These are phyloP conservation scores for Globisporangium nunn DNA, from an alignment of 352 stramenopile species.

Conservation along the genomic window DNA sequence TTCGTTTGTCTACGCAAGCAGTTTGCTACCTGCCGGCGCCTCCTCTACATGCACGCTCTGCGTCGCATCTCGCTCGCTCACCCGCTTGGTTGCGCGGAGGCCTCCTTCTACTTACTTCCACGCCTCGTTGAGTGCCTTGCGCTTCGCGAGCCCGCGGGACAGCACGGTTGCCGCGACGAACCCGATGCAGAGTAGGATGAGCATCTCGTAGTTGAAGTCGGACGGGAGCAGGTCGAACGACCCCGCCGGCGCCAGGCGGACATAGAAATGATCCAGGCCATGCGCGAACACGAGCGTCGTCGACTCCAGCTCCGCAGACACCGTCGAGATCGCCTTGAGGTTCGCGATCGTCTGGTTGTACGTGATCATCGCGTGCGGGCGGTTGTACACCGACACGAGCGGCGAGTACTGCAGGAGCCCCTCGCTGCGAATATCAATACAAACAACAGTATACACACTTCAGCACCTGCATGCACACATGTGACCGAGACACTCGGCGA, in stretches of 20 bases:
- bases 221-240: slow-evolving; percentile 95
- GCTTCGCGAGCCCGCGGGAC: slow-evolving; percentile 51
- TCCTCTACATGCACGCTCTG: slow-evolving; percentile 6
- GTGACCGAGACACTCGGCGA: not conserved
- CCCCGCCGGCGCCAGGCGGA: slow-evolving; percentile 89
- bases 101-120: slow-evolving; percentile 55
- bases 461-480: not conserved
- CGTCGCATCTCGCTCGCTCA: not conserved
- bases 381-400: slow-evolving; percentile 85
- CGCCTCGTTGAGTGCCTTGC: slow-evolving; percentile 70
- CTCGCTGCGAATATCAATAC: slow-evolving; percentile 31
- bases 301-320: slow-evolving; percentile 89
- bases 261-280: slow-evolving; percentile 93
- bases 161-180: slow-evolving; percentile 78
- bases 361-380: slow-evolving; percentile 81
- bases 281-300: slow-evolving; percentile 92
- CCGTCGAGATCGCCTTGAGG: slow-evolving; percentile 56
- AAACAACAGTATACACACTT: not conserved
- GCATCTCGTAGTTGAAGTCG: slow-evolving; percentile 93
- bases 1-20: not conserved
- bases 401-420: slow-evolving; percentile 86
- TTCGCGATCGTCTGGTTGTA: slow-evolving; percentile 89
- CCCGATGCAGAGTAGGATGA: slow-evolving; percentile 87
- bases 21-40: not conserved
- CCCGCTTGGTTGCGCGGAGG: too few relatives aligned